phyloP scores from a whole-genome alignment of 2,329 filamentous ascomycete species.

The Epichloe aotearoae region DNA sequence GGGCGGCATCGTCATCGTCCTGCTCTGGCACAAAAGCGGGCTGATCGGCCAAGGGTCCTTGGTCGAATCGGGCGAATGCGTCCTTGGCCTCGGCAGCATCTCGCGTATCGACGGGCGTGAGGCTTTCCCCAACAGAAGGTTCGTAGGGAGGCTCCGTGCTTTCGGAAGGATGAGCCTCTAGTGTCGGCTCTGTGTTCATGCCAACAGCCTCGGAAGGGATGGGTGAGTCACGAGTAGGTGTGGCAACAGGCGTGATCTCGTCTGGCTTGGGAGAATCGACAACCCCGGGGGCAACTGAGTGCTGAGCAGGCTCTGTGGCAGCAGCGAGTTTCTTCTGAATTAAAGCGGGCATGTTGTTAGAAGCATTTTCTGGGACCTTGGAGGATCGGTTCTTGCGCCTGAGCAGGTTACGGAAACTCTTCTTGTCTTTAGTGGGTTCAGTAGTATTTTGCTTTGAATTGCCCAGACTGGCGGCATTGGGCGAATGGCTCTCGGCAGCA shows the following conservation, averaged over 20 bases:
- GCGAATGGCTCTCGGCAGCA: background rate
- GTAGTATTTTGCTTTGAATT: constrained; percentile 37
- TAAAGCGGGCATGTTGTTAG: constrained; percentile 37
- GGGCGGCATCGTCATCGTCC: constrained; percentile 35
- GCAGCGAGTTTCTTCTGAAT: constrained; percentile 26
- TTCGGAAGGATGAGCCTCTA: background rate
- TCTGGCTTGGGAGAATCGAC: background rate
- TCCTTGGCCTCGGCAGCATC: constrained; percentile 46
- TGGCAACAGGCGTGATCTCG: background rate
- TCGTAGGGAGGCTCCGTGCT: constrained; percentile 10
- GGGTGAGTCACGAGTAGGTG: background rate
- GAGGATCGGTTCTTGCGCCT: constrained; percentile 47
- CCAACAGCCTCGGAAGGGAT: background rate
- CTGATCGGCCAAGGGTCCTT: constrained; percentile 76
- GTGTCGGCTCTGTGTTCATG: background rate
- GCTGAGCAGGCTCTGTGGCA: constrained; percentile 9
- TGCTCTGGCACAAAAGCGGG: constrained; percentile 66
- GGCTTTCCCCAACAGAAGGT: constrained; percentile 20
- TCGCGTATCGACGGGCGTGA: constrained; percentile 45
- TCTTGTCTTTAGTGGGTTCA: constrained; percentile 28
- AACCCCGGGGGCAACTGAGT: background rate
- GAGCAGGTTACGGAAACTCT: constrained; percentile 51
- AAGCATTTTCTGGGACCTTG: constrained; percentile 41
- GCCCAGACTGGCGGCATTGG: constrained; percentile 9
- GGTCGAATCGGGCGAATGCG: constrained; percentile 62